These are phyloP conservation scores for Gyrodon lividus DNA, from an alignment of 768 basidiomycete genomes.

Conservation along the genomic window DNA sequence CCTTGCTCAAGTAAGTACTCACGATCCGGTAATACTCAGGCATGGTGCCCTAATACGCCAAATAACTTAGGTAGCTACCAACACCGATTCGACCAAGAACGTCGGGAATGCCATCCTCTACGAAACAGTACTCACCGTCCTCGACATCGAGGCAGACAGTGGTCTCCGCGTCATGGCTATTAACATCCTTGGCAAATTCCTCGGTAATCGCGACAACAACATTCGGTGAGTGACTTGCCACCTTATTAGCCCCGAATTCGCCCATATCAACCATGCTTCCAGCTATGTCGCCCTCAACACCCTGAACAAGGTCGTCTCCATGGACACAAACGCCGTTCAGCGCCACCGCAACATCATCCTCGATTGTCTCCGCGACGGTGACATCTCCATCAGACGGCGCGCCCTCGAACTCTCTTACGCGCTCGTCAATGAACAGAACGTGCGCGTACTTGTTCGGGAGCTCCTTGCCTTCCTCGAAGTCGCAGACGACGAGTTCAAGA, in stretches of 20 bases:
- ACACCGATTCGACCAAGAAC: constrained; percentile 96
- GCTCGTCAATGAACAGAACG: constrained; percentile 92
- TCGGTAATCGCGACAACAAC: constrained; percentile 97
- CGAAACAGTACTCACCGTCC: constrained; percentile 92
- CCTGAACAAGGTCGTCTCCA: constrained; percentile 94
- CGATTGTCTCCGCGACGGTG: constrained; percentile 98
- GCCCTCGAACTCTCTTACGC: constrained; percentile 97
- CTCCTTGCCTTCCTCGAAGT: constrained; percentile 95
- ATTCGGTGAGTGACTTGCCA: constrained; percentile 68
- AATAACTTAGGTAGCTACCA: constrained; percentile 83
- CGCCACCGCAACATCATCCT: constrained; percentile 97
- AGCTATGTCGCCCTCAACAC: constrained; percentile 99
- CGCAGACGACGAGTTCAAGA: constrained; percentile 98
- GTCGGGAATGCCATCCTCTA: constrained; percentile 98
- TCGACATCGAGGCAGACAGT: constrained; percentile 96
- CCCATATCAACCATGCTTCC: constrained; percentile 4
- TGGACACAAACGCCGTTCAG: constrained; percentile 98
- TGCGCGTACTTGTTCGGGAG: constrained; percentile 88
- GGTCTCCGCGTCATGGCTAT: constrained; percentile 98
- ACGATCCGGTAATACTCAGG: neutral
- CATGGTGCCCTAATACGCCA: constrained; percentile 1
- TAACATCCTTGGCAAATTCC: constrained; percentile 97
- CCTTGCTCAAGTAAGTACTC: constrained; percentile 72
- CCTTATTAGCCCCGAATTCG: neutral
- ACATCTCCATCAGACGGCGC: constrained; percentile 95